phyloP scores from a whole-genome alignment of 139 green algal species.

The Chlamydomonas schloesseri region DNA sequence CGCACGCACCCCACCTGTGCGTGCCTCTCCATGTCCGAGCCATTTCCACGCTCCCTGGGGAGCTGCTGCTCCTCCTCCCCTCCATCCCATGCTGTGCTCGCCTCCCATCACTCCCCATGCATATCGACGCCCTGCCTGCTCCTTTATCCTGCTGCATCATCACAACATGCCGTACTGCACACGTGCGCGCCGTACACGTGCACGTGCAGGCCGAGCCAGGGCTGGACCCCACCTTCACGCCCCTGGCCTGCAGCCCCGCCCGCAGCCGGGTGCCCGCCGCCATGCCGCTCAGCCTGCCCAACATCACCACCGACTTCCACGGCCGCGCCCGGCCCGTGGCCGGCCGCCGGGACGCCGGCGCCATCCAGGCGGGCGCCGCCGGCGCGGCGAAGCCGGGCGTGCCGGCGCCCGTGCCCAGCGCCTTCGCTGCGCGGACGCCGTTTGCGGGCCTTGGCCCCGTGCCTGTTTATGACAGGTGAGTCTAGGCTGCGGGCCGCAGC shows the following conservation, averaged over 20 bases:
- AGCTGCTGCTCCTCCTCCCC: no score
- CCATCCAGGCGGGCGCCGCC: slow-evolving; percentile 3
- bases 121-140: no score
- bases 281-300: not conserved
- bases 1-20: no score
- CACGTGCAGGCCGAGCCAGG: not conserved
- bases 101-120: no score
- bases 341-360: slow-evolving; percentile 4
- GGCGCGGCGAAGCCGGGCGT: not conserved
- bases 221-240: not conserved
- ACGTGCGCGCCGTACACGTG: no score
- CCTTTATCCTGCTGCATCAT: no score
- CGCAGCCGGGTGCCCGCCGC: not conserved
- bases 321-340: slow-evolving; percentile 2
- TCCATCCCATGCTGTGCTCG: no score
- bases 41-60: no score
- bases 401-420: not conserved
- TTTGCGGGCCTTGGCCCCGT: not conserved
- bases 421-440: not conserved
- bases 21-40: no score
- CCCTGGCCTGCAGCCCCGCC: slow-evolving; percentile 20
- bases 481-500: no score
- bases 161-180: no score
- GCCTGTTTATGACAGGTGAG: slow-evolving; percentile 1
- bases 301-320: slow-evolving; percentile 23